A percentile compares a stretch with the other conserved stretches of the same genome.
Evolutionary conservation across 306 rosid species (phyloP).

Genomic region (Acacia confusa): DNA sequence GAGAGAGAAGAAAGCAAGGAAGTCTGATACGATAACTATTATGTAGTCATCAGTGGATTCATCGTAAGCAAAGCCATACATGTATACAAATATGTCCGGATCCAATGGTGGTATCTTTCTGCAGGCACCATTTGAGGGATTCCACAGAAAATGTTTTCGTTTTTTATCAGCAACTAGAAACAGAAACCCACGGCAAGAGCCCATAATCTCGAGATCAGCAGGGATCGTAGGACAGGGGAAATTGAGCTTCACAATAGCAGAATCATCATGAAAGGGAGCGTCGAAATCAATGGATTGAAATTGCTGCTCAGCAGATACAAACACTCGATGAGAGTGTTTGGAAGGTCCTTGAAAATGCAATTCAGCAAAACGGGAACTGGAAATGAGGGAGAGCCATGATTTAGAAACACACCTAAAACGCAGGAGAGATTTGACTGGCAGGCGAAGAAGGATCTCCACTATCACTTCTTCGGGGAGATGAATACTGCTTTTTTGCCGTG

Average conservation of each 20-base stretch:
- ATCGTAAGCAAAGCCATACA: neutral
- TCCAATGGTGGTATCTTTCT: neutral
- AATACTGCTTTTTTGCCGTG: neutral
- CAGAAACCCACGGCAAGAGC: conserved; percentile 28
- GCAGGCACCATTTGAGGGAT: neutral
- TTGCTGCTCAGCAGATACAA: neutral
- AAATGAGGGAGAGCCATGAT: neutral
- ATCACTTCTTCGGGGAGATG: neutral
- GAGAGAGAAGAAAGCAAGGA: neutral
- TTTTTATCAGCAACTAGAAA: neutral
- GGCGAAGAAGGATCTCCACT: neutral
- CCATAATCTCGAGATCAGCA: neutral
- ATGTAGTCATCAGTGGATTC: neutral
- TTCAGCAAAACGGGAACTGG: neutral
- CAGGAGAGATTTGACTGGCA: neutral
- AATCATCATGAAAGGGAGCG: neutral
- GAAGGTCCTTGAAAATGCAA: neutral
- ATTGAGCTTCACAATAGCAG: neutral
- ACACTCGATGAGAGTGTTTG: neutral
- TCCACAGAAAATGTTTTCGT: neutral
- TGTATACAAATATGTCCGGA: neutral
- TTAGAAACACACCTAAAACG: neutral
- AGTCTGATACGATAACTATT: neutral
- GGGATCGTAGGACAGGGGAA: neutral
- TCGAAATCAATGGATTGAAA: neutral